phyloP scores from a whole-genome alignment of 768 basidiomycete species.

The Tylopilus cervinicoccineus region DNA sequence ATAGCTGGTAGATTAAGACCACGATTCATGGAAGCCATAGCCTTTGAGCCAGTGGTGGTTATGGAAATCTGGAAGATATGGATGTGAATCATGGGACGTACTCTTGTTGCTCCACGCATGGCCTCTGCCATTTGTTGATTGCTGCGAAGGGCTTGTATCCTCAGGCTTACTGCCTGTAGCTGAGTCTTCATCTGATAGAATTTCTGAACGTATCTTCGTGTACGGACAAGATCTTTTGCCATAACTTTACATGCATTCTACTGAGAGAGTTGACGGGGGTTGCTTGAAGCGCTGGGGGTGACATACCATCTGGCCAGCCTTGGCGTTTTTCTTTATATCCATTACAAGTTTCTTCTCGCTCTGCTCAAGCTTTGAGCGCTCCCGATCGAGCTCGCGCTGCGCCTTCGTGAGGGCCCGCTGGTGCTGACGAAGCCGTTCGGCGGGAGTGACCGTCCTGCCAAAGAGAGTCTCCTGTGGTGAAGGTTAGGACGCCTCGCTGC shows the following conservation, averaged over 20 bases:
- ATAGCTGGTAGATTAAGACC: constrained; percentile 94
- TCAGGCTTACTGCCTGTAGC: constrained; percentile 89
- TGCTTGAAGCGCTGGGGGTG: not conserved
- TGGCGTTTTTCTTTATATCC: constrained; percentile 97
- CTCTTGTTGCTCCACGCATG: constrained; percentile 96
- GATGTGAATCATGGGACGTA: constrained; percentile 37
- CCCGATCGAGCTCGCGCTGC: constrained; percentile 95
- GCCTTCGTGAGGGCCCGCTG: constrained; percentile 95
- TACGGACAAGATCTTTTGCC: constrained; percentile 98
- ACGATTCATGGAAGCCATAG: constrained; percentile 97
- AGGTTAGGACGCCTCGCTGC: constrained; percentile 10
- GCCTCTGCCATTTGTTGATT: constrained; percentile 99
- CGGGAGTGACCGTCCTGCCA: constrained; percentile 90
- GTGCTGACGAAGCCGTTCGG: constrained; percentile 94
- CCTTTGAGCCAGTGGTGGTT: constrained; percentile 44
- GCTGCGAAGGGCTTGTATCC: constrained; percentile 94
- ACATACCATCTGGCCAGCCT: constrained; percentile 87
- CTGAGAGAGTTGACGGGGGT: constrained; percentile 18
- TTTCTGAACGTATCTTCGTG: constrained; percentile 92
- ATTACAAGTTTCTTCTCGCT: constrained; percentile 94
- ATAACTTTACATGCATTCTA: constrained; percentile 99
- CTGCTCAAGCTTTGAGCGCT: constrained; percentile 89
- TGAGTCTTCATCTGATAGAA: constrained; percentile 99
- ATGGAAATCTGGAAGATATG: not conserved
- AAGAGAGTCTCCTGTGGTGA: constrained; percentile 85